phyloP scores from a whole-genome alignment of 2,329 filamentous ascomycete genomes.

The Microascus cirrosus region DNA sequence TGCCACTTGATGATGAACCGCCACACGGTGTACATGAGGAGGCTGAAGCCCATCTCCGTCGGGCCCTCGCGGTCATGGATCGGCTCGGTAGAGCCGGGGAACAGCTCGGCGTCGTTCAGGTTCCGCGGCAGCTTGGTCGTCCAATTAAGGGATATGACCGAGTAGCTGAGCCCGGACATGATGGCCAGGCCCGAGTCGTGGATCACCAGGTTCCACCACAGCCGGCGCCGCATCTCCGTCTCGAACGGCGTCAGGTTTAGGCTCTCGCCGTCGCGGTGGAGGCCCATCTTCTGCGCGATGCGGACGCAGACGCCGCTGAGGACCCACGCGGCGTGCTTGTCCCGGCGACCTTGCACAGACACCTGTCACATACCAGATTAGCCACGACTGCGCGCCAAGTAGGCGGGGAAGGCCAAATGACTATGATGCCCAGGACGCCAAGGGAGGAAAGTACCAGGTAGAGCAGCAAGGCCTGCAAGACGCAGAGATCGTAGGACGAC shows the following conservation, averaged over 20 bases:
- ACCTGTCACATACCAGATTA: constrained; percentile 24
- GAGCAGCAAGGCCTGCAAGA: constrained; percentile 46
- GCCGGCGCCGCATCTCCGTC: constrained; percentile 53
- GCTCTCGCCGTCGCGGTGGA: constrained; percentile 49
- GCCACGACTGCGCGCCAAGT: background rate
- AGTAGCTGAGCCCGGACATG: constrained; percentile 44
- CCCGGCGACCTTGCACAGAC: constrained; percentile 45
- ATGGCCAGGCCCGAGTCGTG: constrained; percentile 46
- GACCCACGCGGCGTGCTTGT: constrained; percentile 49
- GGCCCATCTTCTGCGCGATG: constrained; percentile 56
- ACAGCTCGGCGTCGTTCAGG: constrained; percentile 47
- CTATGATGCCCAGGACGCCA: background rate
- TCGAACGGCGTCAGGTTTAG: constrained; percentile 50
- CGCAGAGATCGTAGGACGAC: constrained; percentile 44
- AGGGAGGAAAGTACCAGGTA: constrained; percentile 33
- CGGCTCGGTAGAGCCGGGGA: constrained; percentile 38
- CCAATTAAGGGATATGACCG: constrained; percentile 39
- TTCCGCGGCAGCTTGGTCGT: constrained; percentile 46
- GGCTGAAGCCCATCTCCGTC: constrained; percentile 49
- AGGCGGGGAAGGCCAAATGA: background rate
- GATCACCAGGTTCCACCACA: constrained; percentile 56
- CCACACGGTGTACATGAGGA: constrained; percentile 38
- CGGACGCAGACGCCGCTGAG: constrained; percentile 49
- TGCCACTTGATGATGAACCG: constrained; percentile 31
- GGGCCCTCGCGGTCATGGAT: constrained; percentile 41